These are phyloP conservation scores for Ganoderma leucocontextum DNA, from an alignment of 1,284 basidiomycete genomes.

Conservation along the genomic window DNA sequence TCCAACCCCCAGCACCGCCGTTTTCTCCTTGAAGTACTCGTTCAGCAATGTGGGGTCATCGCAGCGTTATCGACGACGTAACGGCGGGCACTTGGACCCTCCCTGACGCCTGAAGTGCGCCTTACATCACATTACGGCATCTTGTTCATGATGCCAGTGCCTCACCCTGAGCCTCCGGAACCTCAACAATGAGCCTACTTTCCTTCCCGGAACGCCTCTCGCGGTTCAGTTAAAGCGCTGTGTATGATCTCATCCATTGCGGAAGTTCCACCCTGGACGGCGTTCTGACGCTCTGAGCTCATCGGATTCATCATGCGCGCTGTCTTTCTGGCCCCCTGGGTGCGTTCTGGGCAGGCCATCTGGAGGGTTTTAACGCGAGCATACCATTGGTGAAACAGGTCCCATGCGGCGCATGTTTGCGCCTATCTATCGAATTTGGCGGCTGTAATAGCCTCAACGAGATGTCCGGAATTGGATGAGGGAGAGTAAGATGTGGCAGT, in stretches of 20 bases:
- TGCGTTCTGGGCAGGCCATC: neutral
- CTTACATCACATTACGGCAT: neutral
- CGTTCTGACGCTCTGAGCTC: too few species aligned
- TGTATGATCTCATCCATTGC: neutral
- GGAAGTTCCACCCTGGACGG: too few species aligned
- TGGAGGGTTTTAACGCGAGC: neutral
- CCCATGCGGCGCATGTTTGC: neutral
- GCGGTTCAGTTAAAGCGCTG: neutral
- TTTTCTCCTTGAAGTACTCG: neutral
- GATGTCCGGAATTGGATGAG: neutral
- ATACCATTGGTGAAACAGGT: neutral
- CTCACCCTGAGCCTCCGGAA: neutral
- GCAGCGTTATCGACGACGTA: neutral
- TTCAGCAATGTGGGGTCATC: neutral
- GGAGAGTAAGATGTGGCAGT: neutral
- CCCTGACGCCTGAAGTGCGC: neutral
- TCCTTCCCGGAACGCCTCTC: neutral
- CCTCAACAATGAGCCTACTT: neutral
- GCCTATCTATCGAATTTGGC: constrained; percentile 4
- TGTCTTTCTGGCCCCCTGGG: neutral
- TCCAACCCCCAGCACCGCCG: neutral
- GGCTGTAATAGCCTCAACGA: neutral
- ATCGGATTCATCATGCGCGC: neutral
- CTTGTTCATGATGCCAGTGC: neutral
- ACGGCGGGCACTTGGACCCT: neutral